Conservation (phyloP, 257 asterid genomes). For the Petunia axillaris region DNA sequence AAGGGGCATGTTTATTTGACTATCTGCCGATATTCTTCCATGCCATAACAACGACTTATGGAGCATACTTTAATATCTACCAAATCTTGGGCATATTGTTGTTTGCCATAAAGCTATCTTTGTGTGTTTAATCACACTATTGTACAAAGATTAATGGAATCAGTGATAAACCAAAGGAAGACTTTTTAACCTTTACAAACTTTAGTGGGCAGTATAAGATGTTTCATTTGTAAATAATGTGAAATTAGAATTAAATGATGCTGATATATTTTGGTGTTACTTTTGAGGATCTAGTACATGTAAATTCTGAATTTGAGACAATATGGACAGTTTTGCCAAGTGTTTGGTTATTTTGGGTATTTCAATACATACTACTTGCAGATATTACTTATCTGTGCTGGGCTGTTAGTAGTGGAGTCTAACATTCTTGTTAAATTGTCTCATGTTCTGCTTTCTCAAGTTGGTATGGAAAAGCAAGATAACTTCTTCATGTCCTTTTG, state of each 20-base stretch:
- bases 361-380: not conserved
- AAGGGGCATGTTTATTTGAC: constrained; percentile 3
- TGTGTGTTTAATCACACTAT: not conserved
- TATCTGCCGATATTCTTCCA: not conserved
- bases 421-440: constrained; percentile 5
- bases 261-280: not conserved
- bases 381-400: constrained; percentile 11
- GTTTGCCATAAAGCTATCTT: not conserved
- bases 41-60: not conserved
- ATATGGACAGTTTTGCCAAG: not conserved
- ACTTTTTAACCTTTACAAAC: not conserved
- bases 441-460: constrained; percentile 23
- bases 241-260: not conserved
- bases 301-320: not conserved
- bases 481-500: constrained; percentile 26
- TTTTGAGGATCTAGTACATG: not conserved
- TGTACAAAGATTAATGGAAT: not conserved
- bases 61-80: not conserved
- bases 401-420: not conserved
- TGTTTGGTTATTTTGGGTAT: not conserved
- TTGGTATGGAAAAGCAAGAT: not conserved
- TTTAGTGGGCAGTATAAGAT: not conserved
- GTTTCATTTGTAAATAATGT: not conserved
- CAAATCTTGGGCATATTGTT: not conserved
- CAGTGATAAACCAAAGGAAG: not conserved